Evolutionary conservation across 371 early-diverging fungal species (phyloP), one percentile per base, ranked within the genome.

Genomic region (Rhizomucor pusillus): DNA sequence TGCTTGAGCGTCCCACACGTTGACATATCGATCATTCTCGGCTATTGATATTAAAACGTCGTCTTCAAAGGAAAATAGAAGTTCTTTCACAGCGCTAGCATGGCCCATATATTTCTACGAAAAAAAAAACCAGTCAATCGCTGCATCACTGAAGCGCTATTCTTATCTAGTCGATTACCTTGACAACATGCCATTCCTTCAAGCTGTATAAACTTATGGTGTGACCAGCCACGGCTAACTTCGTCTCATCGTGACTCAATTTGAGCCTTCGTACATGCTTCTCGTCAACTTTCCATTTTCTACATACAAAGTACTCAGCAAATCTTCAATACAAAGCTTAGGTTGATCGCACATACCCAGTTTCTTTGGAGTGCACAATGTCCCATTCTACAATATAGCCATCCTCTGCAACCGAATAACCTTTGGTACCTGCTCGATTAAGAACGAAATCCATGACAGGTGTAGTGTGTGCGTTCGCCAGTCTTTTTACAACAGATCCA

Each of bases 311-410:
- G 1, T 12, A 18, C 3, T 14, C 44, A 40, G 14, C 47, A 46
- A 20, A 23, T 37, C 14, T 1, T 34, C 16, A 1, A 16, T 23
- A 12, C 37, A 33, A 1, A 13, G 13, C 25, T n/a, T 22, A 2
- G 18, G 20, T 13, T 36, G 36, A 18, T 9, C 18, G 10, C 20
- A 52, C 66, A 53, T 73, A 78, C 80, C 61, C 69, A 53, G 75
- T 66, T 43, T 79, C 84, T 13, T 65, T 67, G 43, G 76, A 83
- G 52, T 79, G 80, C 41, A 69, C 69, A 51, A 90, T 69, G 60
- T 90, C 82, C 90, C 90, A 91, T 62, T 86, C 89, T 16, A 88
- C 80, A 59, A 89, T 72, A 45, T 73, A 53, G 34, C 81, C 81
- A 57, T 91, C 90, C 51, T 83, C 81, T 33, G 80, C 79, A 25